Evolutionary conservation across 306 rosid species (phyloP), one percentile per base, ranked within the genome.

Genomic region (Abrus pulchellus): DNA sequence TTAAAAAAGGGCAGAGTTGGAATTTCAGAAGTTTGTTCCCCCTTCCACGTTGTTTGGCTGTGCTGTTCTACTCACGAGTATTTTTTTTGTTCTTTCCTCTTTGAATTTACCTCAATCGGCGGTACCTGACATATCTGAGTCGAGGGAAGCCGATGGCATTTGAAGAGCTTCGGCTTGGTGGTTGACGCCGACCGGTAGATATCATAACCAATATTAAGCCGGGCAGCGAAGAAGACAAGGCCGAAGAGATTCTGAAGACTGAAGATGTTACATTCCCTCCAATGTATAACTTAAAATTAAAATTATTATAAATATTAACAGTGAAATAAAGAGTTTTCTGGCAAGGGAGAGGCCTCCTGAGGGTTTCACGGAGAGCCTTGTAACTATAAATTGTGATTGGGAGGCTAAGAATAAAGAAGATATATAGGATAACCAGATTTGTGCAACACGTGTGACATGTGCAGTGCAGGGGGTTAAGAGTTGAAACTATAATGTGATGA

Each of bases 71-170:
- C 52, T 12, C 52, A 20, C 32, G 60, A 32, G 5, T 9, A 29
- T 52, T 64, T 38, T 1, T 14, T 8, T 44, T 5, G 1, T 27
- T 56, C 7, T 33, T 10, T 13, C 7, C 4, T 30, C 13, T 1
- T 3, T 29, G 20, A 20, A 6, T 36, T 20, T 41, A 86, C 86
- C 91, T 87, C 89, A 90, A 76, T 27, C 90, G 92, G 40, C 93
- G 81, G 85, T 83, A 89, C 6, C 94, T 87, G 56, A 85, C 74
- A 75, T 85, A 87, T 34, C 91, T 33, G 80, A 41, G 75, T 73
- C 86, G 87, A 14, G 92, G 93, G 72, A 91, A 93, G 76, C 93
- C 95, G 89, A 92, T 84, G 88, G 92, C 90, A 38, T 61, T 30
- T 56, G 73, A 83, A 38, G 81, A 83, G 90, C 91, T 81, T 40